Conservation (phyloP, 768 basidiomycete genomes). For the Chlorophyllum brunneum region DNA sequence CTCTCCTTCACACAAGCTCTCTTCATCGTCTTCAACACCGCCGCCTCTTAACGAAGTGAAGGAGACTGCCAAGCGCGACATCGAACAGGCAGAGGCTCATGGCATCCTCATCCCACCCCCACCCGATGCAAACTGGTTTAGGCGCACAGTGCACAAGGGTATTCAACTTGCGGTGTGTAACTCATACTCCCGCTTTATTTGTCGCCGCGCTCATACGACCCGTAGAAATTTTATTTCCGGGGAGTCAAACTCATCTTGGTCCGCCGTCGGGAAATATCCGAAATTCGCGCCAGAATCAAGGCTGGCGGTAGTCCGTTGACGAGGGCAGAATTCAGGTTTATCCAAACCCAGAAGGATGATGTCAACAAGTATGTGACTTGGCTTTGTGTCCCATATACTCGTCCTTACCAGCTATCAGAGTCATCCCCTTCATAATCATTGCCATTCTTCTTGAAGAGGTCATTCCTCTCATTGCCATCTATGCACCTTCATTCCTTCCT, state of each 20-base stretch:
- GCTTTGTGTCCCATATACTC: background rate
- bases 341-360: conserved; percentile 63
- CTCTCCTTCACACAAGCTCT: conserved; percentile 15
- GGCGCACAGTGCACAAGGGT: conserved; percentile 43
- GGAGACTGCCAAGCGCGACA: conserved; percentile 56
- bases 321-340: conserved; percentile 66
- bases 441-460: conserved; percentile 75
- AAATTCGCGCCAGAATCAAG: conserved; percentile 52
- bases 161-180: conserved; percentile 41
- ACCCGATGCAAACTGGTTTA: conserved; percentile 51
- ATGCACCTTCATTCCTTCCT: conserved; percentile 79
- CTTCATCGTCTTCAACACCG: conserved; percentile 9
- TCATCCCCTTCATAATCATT: conserved; percentile 76
- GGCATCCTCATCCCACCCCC: conserved; percentile 71
- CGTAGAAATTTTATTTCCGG: conserved; percentile 79
- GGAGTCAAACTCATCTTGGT: conserved; percentile 71
- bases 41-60: conserved; percentile 32
- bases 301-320: conserved; percentile 61
- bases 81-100: conserved; percentile 59
- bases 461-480: conserved; percentile 80
- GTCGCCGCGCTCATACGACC: background rate
- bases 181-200: conserved; percentile 4
- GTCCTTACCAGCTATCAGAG: conserved; percentile 33
- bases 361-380: conserved; percentile 56
- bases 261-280: conserved; percentile 50